Evolutionary conservation across 306 rosid genomes (phyloP).

Genomic region (Pyrus communis): DNA sequence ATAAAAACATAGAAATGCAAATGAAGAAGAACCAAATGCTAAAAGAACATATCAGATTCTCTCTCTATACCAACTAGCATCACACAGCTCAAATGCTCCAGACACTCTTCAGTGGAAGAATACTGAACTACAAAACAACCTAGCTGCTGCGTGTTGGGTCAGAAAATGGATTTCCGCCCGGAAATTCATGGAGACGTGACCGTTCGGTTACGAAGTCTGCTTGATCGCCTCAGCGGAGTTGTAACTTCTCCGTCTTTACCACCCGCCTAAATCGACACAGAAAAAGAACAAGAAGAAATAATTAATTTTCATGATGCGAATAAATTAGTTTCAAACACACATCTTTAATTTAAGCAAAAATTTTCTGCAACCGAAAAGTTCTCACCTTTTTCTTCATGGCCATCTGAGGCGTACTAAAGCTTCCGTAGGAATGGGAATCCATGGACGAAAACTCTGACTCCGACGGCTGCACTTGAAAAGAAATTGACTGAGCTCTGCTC

Average conservation of each 20-base stretch:
- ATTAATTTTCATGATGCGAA: neutral
- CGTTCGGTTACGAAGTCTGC: slow-evolving; percentile 33
- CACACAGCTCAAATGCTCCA: neutral
- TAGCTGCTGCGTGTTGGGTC: neutral
- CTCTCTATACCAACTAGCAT: neutral
- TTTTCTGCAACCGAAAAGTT: neutral
- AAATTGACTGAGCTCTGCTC: slow-evolving; percentile 13
- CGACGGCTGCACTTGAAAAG: slow-evolving; percentile 8
- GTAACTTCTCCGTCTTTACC: slow-evolving; percentile 21
- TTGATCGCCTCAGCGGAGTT: slow-evolving; percentile 46
- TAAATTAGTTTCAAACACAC: neutral
- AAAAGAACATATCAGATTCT: neutral
- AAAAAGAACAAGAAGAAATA: neutral
- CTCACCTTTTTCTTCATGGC: slow-evolving; percentile 24
- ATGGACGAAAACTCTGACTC: slow-evolving; percentile 18
- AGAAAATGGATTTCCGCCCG: neutral
- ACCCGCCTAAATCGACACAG: slow-evolving; percentile 14
- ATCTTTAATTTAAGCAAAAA: neutral
- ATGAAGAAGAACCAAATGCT: neutral
- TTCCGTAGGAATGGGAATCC: slow-evolving; percentile 18
- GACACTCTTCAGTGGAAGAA: slow-evolving; percentile 9
- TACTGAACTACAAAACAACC: neutral
- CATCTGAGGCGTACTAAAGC: slow-evolving; percentile 21
- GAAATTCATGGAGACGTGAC: slow-evolving; percentile 25
- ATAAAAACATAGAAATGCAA: neutral